Evolutionary conservation across 1,284 basidiomycete genomes (phyloP).

Genomic region (Apiotrichum brassicae): DNA sequence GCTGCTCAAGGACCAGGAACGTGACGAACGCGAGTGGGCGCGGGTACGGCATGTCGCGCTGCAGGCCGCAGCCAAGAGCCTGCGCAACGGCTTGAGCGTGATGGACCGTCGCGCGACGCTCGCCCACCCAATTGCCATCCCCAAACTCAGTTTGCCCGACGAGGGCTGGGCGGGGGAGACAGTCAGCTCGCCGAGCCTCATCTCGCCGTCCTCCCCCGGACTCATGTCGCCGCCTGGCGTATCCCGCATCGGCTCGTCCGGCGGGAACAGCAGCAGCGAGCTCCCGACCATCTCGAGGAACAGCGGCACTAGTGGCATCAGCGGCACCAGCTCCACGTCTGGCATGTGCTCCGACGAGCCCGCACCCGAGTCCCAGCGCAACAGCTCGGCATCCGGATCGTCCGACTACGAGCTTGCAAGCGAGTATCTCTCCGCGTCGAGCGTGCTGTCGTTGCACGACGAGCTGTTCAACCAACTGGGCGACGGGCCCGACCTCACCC

Average conservation of each 20-base stretch:
- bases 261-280: constrained; percentile 1
- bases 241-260: constrained; percentile 36
- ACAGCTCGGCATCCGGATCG: constrained; percentile 6
- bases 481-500: background rate
- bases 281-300: background rate
- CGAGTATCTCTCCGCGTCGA: constrained; percentile 13
- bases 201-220: constrained; percentile 17
- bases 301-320: background rate
- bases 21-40: constrained; percentile 64
- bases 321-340: background rate
- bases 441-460: constrained; percentile 5
- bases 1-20: constrained; percentile 63
- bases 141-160: constrained; percentile 12
- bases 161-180: background rate
- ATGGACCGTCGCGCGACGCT: constrained; percentile 26
- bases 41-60: constrained; percentile 63
- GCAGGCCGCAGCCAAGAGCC: constrained; percentile 58
- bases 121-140: constrained; percentile 11
- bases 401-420: constrained; percentile 14
- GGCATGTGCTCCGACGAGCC: background rate
- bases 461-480: constrained; percentile 9
- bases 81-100: constrained; percentile 25
- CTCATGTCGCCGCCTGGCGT: constrained; percentile 45
- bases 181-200: background rate
- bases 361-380: background rate